Percentiles rank a stretch among this genome's conserved stretches.
phyloP scores from a whole-genome alignment of 805 yeast genomes.

The Candida chauliodis region DNA sequence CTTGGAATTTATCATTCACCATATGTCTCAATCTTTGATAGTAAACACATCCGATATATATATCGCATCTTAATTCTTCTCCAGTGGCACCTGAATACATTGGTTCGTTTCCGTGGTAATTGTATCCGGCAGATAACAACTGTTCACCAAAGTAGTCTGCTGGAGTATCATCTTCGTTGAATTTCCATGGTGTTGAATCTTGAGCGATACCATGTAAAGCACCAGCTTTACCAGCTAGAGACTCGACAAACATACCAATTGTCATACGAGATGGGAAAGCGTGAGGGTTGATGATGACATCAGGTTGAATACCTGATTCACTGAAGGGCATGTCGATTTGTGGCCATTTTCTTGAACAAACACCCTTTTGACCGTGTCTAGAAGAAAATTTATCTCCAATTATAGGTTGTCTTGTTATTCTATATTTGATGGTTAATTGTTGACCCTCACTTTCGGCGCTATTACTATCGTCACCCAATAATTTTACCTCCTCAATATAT shows the following conservation, averaged over 20 bases:
- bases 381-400: conserved; percentile 98
- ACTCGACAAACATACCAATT: conserved; percentile 98
- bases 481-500: conserved; percentile 89
- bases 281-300: conserved; percentile 95
- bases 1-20: conserved; percentile 99
- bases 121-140: conserved; percentile 81
- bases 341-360: conserved; percentile 98
- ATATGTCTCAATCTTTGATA: conserved; percentile 98
- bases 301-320: conserved; percentile 96
- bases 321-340: conserved; percentile 94
- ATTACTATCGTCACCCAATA: conserved; percentile 71
- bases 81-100: conserved; percentile 99
- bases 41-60: conserved; percentile 94
- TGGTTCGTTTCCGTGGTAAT: conserved; percentile 98
- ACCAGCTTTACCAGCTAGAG: conserved; percentile 98
- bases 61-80: conserved; percentile 93
- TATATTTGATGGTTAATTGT: conserved; percentile 77
- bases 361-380: conserved; percentile 98
- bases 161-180: conserved; percentile 88
- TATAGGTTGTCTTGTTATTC: conserved; percentile 86
- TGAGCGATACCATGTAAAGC: conserved; percentile 97
- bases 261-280: conserved; percentile 99
- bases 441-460: conserved; percentile 73
- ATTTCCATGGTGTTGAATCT: conserved; percentile 95
- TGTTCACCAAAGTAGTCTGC: conserved; percentile 98